phyloP scores from a whole-genome alignment of 208 protist species.

The Entamoeba moshkovskii region DNA sequence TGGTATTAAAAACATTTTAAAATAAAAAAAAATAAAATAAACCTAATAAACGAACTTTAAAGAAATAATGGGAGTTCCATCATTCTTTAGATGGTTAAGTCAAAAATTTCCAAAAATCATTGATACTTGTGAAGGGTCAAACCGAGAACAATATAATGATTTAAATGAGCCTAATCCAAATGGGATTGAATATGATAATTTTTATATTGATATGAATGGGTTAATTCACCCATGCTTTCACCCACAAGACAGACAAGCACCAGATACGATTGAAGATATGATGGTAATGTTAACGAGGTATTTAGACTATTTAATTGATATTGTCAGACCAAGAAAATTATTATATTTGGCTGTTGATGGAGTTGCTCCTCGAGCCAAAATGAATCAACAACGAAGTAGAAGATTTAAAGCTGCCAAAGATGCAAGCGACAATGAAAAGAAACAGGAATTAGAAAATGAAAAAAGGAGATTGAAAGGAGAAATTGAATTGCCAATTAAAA shows the following conservation, averaged over 20 bases:
- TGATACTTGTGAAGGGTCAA: background rate
- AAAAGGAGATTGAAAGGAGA: background rate
- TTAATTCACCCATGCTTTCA: constrained; percentile 97
- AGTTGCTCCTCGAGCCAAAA: constrained; percentile 37
- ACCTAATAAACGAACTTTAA: background rate
- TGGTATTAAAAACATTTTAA: too few species aligned
- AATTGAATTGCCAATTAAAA: background rate
- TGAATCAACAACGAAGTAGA: constrained; percentile 38
- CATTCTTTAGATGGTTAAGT: background rate
- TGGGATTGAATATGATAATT: constrained; percentile 2
- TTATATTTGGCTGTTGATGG: constrained; percentile 57
- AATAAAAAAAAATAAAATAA: background rate
- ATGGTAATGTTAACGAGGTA: constrained; percentile 77
- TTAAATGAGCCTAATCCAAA: background rate
- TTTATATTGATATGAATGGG: constrained; percentile 65
- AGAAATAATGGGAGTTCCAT: constrained; percentile 10
- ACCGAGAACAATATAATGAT: background rate
- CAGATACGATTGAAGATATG: constrained; percentile 68
- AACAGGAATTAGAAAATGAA: background rate
- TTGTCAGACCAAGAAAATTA: constrained; percentile 75
- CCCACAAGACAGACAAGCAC: constrained; percentile 65
- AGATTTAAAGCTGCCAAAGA: constrained; percentile 28
- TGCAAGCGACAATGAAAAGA: background rate
- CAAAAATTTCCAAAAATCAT: background rate
- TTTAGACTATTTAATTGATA: constrained; percentile 81